phyloP scores from a whole-genome alignment of 208 protist genomes.

The Leishmania gerbilli region DNA sequence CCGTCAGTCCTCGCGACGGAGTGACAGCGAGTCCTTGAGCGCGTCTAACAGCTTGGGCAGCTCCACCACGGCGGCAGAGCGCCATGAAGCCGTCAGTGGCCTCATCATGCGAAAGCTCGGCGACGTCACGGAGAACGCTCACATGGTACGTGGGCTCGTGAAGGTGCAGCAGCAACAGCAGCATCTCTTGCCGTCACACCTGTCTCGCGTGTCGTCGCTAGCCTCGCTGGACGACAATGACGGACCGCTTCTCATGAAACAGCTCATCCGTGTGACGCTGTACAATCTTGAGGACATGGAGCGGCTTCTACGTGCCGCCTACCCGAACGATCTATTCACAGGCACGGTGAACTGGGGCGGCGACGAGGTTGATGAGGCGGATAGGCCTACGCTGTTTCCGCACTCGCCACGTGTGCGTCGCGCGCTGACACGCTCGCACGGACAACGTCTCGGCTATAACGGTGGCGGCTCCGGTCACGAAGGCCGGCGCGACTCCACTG shows the following conservation, averaged over 20 bases:
- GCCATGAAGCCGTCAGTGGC: constrained; percentile 12
- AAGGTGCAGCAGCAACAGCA: constrained; percentile 24
- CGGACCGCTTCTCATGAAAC: constrained; percentile 31
- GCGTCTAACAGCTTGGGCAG: constrained; percentile 1
- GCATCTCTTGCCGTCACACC: too few relatives aligned
- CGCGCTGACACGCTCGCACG: not conserved
- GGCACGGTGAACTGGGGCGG: not conserved
- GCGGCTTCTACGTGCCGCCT: constrained; percentile 48
- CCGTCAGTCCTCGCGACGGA: not conserved
- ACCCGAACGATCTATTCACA: constrained; percentile 6
- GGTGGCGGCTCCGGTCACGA: constrained; percentile 1
- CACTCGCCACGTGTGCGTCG: not conserved
- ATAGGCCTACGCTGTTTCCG: not conserved
- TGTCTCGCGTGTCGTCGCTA: not conserved
- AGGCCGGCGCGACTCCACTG: constrained; percentile 1
- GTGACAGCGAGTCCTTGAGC: not conserved
- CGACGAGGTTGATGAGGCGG: not conserved
- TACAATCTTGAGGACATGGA: constrained; percentile 50
- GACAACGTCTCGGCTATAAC: not conserved
- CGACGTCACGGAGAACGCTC: constrained; percentile 39
- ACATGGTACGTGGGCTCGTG: constrained; percentile 29
- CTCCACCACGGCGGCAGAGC: not conserved
- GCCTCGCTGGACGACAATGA: constrained; percentile 1
- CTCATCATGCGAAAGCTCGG: constrained; percentile 37
- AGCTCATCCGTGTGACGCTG: constrained; percentile 33